These are phyloP conservation scores for Lycium barbarum DNA, from an alignment of 257 asterid genomes.

Conservation along the genomic window DNA sequence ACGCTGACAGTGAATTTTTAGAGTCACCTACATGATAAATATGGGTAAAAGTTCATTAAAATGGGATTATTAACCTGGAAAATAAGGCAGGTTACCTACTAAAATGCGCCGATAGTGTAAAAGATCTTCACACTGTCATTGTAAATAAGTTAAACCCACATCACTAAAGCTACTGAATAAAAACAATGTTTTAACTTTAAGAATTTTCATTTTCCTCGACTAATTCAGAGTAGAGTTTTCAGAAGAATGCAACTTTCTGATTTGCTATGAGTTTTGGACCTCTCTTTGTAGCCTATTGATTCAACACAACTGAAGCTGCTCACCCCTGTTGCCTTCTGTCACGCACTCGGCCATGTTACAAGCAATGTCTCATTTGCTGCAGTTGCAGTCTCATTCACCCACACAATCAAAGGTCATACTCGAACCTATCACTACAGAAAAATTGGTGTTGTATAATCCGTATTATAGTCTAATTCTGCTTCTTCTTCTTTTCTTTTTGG, in stretches of 20 bases:
- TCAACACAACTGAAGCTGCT: constrained; percentile 77
- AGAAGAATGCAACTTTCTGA: not conserved
- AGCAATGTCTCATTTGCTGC: constrained; percentile 92
- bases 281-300: constrained; percentile 69
- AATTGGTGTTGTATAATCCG: not conserved
- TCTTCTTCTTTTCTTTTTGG: constrained; percentile 24
- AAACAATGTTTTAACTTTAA: not conserved
- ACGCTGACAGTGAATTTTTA: no score
- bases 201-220: not conserved
- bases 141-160: not conserved
- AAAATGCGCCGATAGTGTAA: not conserved
- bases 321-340: constrained; percentile 85
- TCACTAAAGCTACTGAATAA: not conserved
- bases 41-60: not conserved
- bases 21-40: not conserved
- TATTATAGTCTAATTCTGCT: not conserved
- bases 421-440: not conserved
- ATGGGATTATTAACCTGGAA: not conserved
- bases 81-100: not conserved
- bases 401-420: constrained; percentile 80
- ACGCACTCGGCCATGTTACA: constrained; percentile 83
- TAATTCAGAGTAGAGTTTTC: not conserved
- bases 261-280: constrained; percentile 15
- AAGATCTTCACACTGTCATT: not conserved
- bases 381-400: constrained; percentile 93